Evolutionary conservation across 1,284 basidiomycete genomes (phyloP), one percentile per base, ranked within the genome.

Genomic region (Irpex sp.): DNA sequence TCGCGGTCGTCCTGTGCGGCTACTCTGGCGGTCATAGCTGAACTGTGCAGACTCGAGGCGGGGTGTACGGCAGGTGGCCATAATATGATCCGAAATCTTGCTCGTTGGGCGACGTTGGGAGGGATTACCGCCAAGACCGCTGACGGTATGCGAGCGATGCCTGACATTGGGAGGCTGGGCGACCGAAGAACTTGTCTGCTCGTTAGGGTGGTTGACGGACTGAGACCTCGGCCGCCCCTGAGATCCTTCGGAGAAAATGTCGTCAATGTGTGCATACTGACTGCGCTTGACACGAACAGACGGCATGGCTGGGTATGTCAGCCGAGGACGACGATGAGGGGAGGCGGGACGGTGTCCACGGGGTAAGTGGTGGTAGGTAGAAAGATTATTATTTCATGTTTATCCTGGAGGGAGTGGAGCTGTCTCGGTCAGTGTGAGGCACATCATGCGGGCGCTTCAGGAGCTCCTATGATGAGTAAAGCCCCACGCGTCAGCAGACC

Each of bases 271-370:
- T 17, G 78, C 73, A 70, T 84, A 84, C 54, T 65, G 64, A 61
- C 78, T 77, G 34, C 80, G 76, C 70, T 77, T 80, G 37, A 88
- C 78, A 68, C 84, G 78, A 56, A 88, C 81, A 56, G 85, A 87
- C 38, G 85, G 84, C 84, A 86, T 85, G 38, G 62, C 66, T 61
- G 64, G 47, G 36, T 21, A 40, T n/a, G 15, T 56, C 34, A 34
- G 21, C 19, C 11, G 13, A 26, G 31, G 55, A 57, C 61, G 37
- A 54, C 47, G 59, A 59, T 9, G 52, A 65, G 57, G 48, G 36
- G 51, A 37, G 21, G 49, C 40, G 19, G 44, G 17, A 51, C n/a
- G 49, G 49, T n/a, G 19, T n/a, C 15, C 49, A 17, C 7, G 7
- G 15, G 49, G 49, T 51, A 51, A 17, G 17, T 17, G 49, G 49